Evolutionary conservation across 495 filamentous ascomycete genomes (phyloP).

Genomic region (Pyronema omphalodes): DNA sequence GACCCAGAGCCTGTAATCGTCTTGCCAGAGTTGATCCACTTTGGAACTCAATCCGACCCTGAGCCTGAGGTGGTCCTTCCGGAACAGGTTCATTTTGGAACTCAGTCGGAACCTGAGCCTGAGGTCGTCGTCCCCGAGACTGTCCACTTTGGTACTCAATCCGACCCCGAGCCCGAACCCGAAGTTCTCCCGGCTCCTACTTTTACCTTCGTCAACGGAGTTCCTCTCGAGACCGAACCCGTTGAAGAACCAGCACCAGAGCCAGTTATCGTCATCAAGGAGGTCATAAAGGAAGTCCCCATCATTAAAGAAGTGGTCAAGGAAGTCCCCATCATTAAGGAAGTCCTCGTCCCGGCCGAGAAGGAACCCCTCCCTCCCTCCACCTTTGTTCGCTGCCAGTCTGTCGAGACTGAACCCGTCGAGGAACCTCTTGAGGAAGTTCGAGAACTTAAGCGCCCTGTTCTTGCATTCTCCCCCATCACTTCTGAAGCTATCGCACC

Average conservation of each 20-base stretch:
- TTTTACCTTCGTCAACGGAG: not conserved
- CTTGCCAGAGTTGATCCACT: not conserved
- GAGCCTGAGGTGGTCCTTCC: not conserved
- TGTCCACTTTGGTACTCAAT: slow-evolving; percentile 13
- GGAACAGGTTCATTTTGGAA: not conserved
- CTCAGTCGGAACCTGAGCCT: slow-evolving; percentile 1
- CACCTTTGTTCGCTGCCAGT: not conserved
- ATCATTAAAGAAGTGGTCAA: not conserved
- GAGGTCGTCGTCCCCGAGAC: not conserved
- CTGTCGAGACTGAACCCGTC: not conserved
- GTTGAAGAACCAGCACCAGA: not conserved
- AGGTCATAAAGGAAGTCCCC: not conserved
- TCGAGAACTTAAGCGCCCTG: not conserved
- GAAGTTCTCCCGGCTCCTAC: not conserved
- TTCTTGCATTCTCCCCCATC: slow-evolving; percentile 18
- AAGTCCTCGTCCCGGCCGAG: no score
- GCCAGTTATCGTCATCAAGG: not conserved
- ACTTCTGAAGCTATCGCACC: slow-evolving; percentile 10
- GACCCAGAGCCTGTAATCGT: not conserved
- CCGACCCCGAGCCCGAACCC: slow-evolving; percentile 8
- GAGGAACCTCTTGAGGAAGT: slow-evolving; percentile 1
- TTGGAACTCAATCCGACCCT: slow-evolving; percentile 1
- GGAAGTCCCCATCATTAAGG: not conserved
- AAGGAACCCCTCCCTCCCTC: no score
- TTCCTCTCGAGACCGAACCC: not conserved